Percentiles rank a stretch among this genome's conserved stretches.
phyloP scores from a whole-genome alignment of 257 asterid species.

The Forsythia suspensa region DNA sequence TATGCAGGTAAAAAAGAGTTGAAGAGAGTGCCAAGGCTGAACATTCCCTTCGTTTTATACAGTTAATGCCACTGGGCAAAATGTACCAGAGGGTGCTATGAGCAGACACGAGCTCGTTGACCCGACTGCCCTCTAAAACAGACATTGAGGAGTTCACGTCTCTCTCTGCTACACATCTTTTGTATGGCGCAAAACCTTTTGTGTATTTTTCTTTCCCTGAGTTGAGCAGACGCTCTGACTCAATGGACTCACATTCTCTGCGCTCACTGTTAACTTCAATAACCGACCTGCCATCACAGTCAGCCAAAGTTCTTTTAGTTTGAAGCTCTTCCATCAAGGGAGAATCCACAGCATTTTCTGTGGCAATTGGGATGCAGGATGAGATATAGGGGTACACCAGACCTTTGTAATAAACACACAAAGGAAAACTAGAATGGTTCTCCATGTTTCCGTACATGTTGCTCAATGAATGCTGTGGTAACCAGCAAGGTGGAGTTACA shows the following conservation, averaged over 20 bases:
- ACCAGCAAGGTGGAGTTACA: constrained; percentile 27
- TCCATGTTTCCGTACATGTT: constrained; percentile 29
- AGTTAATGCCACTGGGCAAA: background rate
- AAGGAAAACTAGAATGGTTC: constrained; percentile 33
- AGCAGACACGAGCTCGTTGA: constrained; percentile 59
- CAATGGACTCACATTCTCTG: constrained; percentile 22
- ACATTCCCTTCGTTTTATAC: background rate
- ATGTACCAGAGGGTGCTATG: constrained; percentile 30
- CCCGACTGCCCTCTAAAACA: constrained; percentile 47
- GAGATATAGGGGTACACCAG: constrained; percentile 36
- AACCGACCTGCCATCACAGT: constrained; percentile 19
- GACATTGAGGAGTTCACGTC: constrained; percentile 44
- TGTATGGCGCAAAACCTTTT: constrained; percentile 73
- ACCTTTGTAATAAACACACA: constrained; percentile 47
- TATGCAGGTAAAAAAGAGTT: background rate
- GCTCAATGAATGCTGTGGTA: constrained; percentile 28
- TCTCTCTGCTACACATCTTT: constrained; percentile 60
- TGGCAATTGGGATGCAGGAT: constrained; percentile 23
- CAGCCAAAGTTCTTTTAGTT: constrained; percentile 27
- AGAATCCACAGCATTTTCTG: constrained; percentile 14
- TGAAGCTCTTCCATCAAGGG: constrained; percentile 16
- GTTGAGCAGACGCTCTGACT: constrained; percentile 20
- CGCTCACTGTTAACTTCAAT: constrained; percentile 16
- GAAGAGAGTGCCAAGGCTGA: background rate
- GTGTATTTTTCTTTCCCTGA: constrained; percentile 8